Conservation (phyloP, 495 filamentous ascomycete genomes). For the Daldinia bambusicola region DNA sequence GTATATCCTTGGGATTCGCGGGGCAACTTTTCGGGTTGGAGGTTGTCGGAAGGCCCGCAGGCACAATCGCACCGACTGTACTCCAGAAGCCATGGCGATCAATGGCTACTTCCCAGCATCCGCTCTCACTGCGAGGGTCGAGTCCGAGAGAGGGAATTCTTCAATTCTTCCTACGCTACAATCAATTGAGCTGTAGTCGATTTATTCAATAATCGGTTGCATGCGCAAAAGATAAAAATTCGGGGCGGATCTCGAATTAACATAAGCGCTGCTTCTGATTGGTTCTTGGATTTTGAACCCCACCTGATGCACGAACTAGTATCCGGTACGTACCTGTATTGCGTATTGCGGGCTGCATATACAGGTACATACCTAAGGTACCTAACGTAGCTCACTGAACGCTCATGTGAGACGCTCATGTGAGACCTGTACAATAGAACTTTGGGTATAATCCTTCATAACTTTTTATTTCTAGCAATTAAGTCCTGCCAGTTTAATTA, state of each 20-base stretch:
- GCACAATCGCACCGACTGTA: constrained; percentile 60
- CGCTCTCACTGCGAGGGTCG: constrained; percentile 4
- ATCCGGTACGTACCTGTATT: background rate
- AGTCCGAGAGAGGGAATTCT: background rate
- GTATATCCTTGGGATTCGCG: constrained; percentile 34
- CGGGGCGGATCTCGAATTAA: constrained; percentile 12
- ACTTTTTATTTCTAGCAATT: no score
- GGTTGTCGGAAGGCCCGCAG: constrained; percentile 54
- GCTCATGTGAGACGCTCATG: no score
- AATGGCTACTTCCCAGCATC: constrained; percentile 29
- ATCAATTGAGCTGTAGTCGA: constrained; percentile 5
- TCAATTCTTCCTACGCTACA: no score
- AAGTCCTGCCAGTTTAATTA: no score
- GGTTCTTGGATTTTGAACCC: background rate
- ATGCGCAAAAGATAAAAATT: constrained; percentile 26
- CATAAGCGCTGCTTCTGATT: constrained; percentile 4
- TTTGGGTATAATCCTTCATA: no score
- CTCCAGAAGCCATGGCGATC: constrained; percentile 59
- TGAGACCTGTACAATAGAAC: no score
- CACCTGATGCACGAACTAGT: background rate
- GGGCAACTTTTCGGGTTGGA: constrained; percentile 30
- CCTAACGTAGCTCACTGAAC: no score
- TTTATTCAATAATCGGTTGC: constrained; percentile 6
- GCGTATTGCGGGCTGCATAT: no score
- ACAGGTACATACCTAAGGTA: no score